Conservation (phyloP, 2,329 filamentous ascomycete species). For the Epichloe hybrida region DNA sequence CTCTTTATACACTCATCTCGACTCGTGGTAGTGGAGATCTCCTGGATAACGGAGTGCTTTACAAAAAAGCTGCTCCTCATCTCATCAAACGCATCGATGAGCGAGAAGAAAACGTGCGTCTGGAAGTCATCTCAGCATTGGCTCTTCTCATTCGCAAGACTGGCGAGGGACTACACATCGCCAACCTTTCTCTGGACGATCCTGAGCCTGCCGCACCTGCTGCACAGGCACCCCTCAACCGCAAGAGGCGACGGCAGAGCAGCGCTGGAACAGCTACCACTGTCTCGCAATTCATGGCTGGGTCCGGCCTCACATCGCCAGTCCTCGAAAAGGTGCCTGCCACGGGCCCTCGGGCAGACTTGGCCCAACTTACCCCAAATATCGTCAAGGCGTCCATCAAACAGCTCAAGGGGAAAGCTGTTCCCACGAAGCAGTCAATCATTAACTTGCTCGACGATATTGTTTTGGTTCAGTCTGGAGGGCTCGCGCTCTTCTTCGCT, state of each 20-base stretch:
- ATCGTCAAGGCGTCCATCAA: conserved; percentile 72
- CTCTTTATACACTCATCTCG: conserved; percentile 73
- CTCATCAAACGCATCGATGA: conserved; percentile 80
- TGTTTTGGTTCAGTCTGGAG: conserved; percentile 72
- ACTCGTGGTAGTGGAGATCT: conserved; percentile 67
- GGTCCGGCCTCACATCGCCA: conserved; percentile 51
- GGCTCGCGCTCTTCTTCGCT: conserved; percentile 64
- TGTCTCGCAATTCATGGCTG: conserved; percentile 25
- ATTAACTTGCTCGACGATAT: conserved; percentile 74
- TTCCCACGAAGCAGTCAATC: conserved; percentile 74
- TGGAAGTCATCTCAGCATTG: conserved; percentile 74
- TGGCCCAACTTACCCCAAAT: conserved; percentile 65
- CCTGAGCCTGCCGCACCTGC: conserved; percentile 29
- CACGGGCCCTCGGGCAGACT: conserved; percentile 63
- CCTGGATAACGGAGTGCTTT: conserved; percentile 68
- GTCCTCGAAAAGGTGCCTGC: conserved; percentile 51
- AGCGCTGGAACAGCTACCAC: conserved; percentile 43
- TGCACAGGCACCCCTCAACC: conserved; percentile 47
- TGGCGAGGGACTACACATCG: conserved; percentile 47
- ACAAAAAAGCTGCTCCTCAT: conserved; percentile 62
- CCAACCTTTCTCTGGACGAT: conserved; percentile 35
- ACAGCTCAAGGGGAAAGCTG: conserved; percentile 63
- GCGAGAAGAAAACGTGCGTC: conserved; percentile 83
- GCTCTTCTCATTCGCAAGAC: conserved; percentile 82
- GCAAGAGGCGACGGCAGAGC: conserved; percentile 80